phyloP scores from a whole-genome alignment of 345 rosid species.

The Tarenaya hassleriana region DNA sequence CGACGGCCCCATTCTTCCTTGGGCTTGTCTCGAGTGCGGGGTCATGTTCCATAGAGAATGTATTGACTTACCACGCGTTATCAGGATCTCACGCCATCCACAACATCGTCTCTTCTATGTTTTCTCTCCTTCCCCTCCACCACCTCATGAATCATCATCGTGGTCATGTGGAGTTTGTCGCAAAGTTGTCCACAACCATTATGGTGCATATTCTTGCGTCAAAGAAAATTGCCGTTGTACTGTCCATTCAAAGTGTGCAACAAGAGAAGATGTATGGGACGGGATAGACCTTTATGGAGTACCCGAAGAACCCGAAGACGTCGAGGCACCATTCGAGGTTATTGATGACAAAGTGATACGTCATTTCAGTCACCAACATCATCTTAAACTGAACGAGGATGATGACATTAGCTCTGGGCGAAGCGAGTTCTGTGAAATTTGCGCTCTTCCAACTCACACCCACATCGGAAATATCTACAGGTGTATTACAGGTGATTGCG shows the following conservation, averaged over 20 bases:
- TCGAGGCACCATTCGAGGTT: not conserved
- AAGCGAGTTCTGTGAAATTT: not conserved
- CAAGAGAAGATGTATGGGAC: conserved; percentile 9
- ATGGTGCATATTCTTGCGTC: conserved; percentile 11
- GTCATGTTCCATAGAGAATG: conserved; percentile 11
- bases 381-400: not conserved
- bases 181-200: not conserved
- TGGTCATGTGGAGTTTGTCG: conserved; percentile 16
- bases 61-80: not conserved
- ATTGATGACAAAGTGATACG: not conserved
- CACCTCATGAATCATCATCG: not conserved
- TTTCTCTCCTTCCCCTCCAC: not conserved
- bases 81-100: conserved; percentile 9
- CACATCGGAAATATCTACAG: not conserved
- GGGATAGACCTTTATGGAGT: not conserved
- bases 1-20: not conserved
- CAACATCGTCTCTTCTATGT: conserved; percentile 8
- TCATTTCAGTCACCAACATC: conserved; percentile 16
- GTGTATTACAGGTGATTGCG: not conserved
- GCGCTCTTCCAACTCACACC: not conserved
- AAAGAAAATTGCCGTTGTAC: conserved; percentile 6
- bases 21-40: not conserved
- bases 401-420: no score
- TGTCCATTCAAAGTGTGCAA: conserved; percentile 20
- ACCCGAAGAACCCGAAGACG: conserved; percentile 2